A percentile compares a stretch with the other conserved stretches of the same genome.
phyloP scores from a whole-genome alignment of 768 basidiomycete genomes.

The Rossbeevera mucosa region DNA sequence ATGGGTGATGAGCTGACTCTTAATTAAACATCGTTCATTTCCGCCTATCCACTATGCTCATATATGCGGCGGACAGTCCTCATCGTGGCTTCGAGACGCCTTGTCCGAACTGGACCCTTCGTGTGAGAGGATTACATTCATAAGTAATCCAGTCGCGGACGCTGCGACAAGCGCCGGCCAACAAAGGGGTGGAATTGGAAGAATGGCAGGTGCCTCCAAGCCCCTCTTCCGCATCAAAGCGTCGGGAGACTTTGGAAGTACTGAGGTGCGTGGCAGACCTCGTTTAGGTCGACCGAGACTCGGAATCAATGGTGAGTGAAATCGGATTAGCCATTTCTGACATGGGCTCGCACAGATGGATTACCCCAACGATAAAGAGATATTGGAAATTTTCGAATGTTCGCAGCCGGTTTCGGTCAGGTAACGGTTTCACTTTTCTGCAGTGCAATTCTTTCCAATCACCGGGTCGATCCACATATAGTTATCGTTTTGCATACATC shows the following conservation, averaged over 20 bases:
- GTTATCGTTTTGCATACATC: slow-evolving; percentile 83
- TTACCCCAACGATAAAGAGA: slow-evolving; percentile 89
- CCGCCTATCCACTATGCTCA: not conserved
- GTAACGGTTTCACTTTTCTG: slow-evolving; percentile 36
- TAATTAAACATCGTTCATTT: not conserved
- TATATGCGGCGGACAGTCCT: slow-evolving; percentile 41
- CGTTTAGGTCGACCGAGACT: no score
- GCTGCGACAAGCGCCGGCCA: slow-evolving; percentile 7
- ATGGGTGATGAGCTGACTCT: not conserved
- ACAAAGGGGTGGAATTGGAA: slow-evolving; percentile 10
- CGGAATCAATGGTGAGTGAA: no score
- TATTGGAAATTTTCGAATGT: slow-evolving; percentile 89
- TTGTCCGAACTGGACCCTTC: slow-evolving; percentile 88
- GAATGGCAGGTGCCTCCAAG: slow-evolving; percentile 21
- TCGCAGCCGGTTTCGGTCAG: slow-evolving; percentile 59
- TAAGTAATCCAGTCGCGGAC: slow-evolving; percentile 59
- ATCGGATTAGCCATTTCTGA: no score
- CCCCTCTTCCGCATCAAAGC: slow-evolving; percentile 80
- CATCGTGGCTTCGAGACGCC: slow-evolving; percentile 92
- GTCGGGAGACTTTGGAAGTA: slow-evolving; percentile 76
- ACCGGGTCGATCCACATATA: slow-evolving; percentile 37
- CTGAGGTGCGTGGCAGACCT: slow-evolving; percentile 52
- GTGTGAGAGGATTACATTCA: slow-evolving; percentile 79
- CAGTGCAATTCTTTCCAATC: not conserved
- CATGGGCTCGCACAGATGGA: slow-evolving; percentile 64